These are phyloP conservation scores for Rosa rugosa DNA, from an alignment of 306 rosid species.

Conservation along the genomic window DNA sequence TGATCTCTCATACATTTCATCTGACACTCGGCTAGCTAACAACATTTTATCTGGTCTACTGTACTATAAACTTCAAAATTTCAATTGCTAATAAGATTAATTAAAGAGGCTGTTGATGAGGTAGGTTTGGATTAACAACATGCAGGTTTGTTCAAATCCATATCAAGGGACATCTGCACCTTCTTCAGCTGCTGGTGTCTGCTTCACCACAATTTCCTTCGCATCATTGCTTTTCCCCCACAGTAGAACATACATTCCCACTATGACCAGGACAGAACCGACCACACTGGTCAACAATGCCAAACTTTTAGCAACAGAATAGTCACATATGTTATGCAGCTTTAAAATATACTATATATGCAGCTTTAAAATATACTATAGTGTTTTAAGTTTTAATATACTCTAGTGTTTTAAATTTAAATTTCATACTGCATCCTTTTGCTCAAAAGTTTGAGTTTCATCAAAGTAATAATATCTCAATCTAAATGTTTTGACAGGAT, in stretches of 20 bases:
- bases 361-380: too few species aligned
- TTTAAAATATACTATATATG: background rate
- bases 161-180: slow-evolving; percentile 32
- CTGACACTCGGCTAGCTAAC: background rate
- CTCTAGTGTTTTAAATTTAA: too few species aligned
- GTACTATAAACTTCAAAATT: background rate
- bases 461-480: background rate
- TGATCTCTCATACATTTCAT: slow-evolving; percentile 30
- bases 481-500: background rate
- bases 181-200: slow-evolving; percentile 38
- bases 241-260: slow-evolving; percentile 72
- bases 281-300: slow-evolving; percentile 51
- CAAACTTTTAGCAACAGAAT: slow-evolving; percentile 23
- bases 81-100: background rate
- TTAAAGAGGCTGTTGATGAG: background rate
- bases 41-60: background rate
- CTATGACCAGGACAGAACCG: slow-evolving; percentile 71
- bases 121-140: background rate
- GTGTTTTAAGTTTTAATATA: too few species aligned
- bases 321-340: background rate
- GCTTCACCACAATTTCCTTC: slow-evolving; percentile 34
- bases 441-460: background rate
- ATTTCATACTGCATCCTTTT: background rate
- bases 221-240: slow-evolving; percentile 72
- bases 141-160: background rate